Conservation (phyloP, 176 grass and related monocot species). For the Raddia distichophylla region DNA sequence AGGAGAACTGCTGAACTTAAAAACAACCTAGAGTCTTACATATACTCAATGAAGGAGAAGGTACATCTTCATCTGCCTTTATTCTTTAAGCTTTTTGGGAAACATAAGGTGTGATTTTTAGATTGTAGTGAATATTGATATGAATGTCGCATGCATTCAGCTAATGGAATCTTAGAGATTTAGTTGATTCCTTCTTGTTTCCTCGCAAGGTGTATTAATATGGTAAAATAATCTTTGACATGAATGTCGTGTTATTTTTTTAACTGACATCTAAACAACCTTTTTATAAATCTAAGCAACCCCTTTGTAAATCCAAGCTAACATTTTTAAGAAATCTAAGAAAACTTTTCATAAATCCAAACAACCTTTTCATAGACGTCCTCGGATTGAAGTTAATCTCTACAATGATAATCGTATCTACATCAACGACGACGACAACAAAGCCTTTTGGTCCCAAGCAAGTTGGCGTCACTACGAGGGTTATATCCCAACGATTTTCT, state of each 20-base stretch:
- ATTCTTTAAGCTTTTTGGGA: neutral
- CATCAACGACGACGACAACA: no score
- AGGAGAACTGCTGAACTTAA: conserved; percentile 94
- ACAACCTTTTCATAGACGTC: no score
- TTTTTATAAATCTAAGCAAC: no score
- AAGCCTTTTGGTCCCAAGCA: no score
- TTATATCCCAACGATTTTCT: no score
- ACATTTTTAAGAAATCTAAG: no score
- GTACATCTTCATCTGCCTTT: conserved; percentile 42
- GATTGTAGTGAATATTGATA: neutral
- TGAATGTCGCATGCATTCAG: neutral
- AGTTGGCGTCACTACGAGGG: no score
- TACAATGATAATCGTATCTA: neutral
- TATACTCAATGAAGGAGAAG: conserved; percentile 99
- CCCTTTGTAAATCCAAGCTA: no score
- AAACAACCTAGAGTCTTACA: conserved; percentile 93
- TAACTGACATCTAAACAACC: no score
- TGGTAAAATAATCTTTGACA: neutral
- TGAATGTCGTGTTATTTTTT: neutral
- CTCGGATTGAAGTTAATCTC: neutral
- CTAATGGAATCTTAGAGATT: neutral
- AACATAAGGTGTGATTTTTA: neutral
- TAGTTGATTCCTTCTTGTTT: conserved; percentile 6
- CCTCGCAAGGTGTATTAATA: neutral
- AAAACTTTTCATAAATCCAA: no score